A percentile compares a stretch with the other conserved stretches of the same genome.
Conservation (phyloP, 495 filamentous ascomycete genomes). For the Hamigera avellanea region DNA sequence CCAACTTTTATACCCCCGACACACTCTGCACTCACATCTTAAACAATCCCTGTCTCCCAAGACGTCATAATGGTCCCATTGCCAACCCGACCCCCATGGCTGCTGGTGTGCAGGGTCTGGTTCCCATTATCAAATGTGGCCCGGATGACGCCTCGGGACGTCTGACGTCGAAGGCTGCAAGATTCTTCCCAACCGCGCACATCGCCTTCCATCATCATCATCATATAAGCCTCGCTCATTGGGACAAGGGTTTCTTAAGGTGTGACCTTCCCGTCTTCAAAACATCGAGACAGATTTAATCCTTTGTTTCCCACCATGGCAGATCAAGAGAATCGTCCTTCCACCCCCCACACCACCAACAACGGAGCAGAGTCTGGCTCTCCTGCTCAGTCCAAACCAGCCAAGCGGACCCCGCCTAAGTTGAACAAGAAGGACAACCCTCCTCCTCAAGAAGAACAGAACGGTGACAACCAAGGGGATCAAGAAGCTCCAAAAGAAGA, state of each 20-base stretch:
- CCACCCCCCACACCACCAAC: constrained; percentile 16
- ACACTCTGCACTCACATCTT: no score
- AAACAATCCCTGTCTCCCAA: no score
- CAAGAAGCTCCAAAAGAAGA: not conserved
- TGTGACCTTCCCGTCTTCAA: not conserved
- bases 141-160: no score
- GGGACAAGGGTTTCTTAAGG: not conserved
- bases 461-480: constrained; percentile 1
- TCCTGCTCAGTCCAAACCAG: not conserved
- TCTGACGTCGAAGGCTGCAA: constrained; percentile 24
- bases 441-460: constrained; percentile 2
- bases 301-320: constrained; percentile 25
- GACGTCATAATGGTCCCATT: no score
- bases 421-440: constrained; percentile 10
- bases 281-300: not conserved
- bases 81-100: no score
- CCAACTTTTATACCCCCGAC: no score
- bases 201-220: not conserved
- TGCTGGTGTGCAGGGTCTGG: no score
- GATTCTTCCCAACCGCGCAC: no score
- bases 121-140: no score
- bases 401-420: constrained; percentile 21
- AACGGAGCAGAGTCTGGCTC: constrained; percentile 5
- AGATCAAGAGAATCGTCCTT: constrained; percentile 20
- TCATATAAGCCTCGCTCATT: constrained; percentile 3